Base-by-base conservation (phyloP, 1,139 yeast genomes). In the Eremothecium coryli region DNA sequence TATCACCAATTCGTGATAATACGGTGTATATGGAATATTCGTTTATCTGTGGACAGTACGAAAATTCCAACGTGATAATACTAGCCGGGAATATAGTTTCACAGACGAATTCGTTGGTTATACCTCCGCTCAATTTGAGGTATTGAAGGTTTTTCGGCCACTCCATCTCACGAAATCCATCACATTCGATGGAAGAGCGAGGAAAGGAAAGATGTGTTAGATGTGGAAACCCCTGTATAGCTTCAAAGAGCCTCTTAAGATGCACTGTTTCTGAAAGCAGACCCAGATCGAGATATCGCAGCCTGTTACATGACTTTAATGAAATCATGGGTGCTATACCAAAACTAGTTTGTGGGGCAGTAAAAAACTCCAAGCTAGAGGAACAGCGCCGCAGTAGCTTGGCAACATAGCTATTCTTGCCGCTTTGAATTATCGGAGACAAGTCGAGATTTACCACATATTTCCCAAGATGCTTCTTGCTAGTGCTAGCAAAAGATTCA, bases 281-380 rank as follows among this genome's bases (percentile, higher is more conserved):
- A n/a, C 95, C 71, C 39, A 90, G 60, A 55, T 90, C 97, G 23
- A 90, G 62, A 1, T 76, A 70, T 39, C 67, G 68, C 36, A 90
- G 61, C 27, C 70, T 65, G 15, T 62, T 62, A 56, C 98, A 90
- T 33, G 76, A 66, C 39, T 82, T 72, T 33, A 90, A 64, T 30
- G 93, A 79, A 14, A 85, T 70, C 45, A 88, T 61, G 1, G 97
- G 96, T 1, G 94, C 84, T 39, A 79, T 70, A 0, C 97, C 97
- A 64, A 90, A 88, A 61, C 94, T 82, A 23, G 96, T 80, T 52
- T 88, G 97, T 1, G 97, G 95, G 0, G 97, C 96, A 5, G 82
- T 73, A 50, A 90, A 86, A 9, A 66, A 64, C 43, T 74, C 69
- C 33, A 90, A 60, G 32, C 68, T 68, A 16, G 67, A 58, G 8